These are phyloP conservation scores for Aspergillus thermomutatus DNA, from an alignment of 2,329 filamentous ascomycete species.

Conservation along the genomic window DNA sequence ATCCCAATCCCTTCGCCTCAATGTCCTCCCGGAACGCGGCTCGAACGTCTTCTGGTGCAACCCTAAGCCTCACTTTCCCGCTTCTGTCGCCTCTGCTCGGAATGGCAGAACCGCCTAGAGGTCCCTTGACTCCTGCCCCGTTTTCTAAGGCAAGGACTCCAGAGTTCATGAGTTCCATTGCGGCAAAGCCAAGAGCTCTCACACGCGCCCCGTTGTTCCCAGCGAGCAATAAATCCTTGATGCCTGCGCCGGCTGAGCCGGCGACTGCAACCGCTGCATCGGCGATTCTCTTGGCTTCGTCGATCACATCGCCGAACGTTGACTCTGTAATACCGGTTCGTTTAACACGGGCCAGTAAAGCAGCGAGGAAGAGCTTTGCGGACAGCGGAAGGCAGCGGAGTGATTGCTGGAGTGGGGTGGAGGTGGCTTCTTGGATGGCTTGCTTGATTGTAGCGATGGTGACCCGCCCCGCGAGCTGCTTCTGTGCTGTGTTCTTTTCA, in stretches of 20 bases:
- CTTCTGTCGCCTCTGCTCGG: conserved; percentile 74
- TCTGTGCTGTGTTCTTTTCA: conserved; percentile 16
- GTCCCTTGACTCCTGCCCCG: conserved; percentile 24
- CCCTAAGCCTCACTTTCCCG: conserved; percentile 78
- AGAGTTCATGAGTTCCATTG: conserved; percentile 78
- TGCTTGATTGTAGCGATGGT: conserved; percentile 91
- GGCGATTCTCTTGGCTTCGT: conserved; percentile 72
- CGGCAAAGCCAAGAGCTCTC: conserved; percentile 65
- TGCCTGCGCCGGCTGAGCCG: conserved; percentile 55
- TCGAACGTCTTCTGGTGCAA: conserved; percentile 87
- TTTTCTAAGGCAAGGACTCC: conserved; percentile 80
- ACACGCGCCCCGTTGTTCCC: conserved; percentile 46
- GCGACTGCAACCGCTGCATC: conserved; percentile 40
- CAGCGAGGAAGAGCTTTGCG: conserved; percentile 80
- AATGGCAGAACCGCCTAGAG: conserved; percentile 39
- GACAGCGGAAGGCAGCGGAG: conserved; percentile 76
- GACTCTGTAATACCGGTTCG: conserved; percentile 84
- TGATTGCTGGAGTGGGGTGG: conserved; percentile 85
- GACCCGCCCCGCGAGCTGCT: conserved; percentile 55
- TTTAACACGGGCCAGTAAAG: conserved; percentile 72
- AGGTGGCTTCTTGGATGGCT: conserved; percentile 92
- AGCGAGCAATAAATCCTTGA: conserved; percentile 59
- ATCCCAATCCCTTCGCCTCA: conserved; percentile 76
- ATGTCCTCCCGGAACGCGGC: conserved; percentile 84
- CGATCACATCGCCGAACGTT: conserved; percentile 81